A percentile compares a stretch with the other conserved stretches of the same genome.
These are phyloP conservation scores for Fusarium xyrophilum DNA, from an alignment of 2,329 filamentous ascomycete species.

Conservation along the genomic window DNA sequence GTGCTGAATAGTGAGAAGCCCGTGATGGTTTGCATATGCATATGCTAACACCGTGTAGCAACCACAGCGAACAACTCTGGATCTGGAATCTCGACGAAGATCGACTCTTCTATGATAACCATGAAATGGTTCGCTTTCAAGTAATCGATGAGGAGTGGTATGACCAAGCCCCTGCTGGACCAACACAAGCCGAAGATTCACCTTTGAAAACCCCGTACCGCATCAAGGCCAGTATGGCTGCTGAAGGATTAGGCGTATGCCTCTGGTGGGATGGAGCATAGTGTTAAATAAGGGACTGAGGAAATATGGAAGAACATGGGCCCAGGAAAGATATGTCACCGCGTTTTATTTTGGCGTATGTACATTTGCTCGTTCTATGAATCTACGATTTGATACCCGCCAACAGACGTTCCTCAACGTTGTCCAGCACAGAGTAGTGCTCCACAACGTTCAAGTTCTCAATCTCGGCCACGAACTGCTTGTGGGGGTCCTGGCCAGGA, in stretches of 20 bases:
- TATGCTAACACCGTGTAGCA: conserved; percentile 53
- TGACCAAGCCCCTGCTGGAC: conserved; percentile 79
- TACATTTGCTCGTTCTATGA: conserved; percentile 41
- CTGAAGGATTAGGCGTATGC: conserved; percentile 66
- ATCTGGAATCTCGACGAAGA: conserved; percentile 80
- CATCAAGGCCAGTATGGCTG: conserved; percentile 70
- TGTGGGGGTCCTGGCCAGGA: conserved; percentile 92
- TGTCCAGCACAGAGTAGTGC: conserved; percentile 89
- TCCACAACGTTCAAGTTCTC: conserved; percentile 96
- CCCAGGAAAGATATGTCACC: conserved; percentile 29
- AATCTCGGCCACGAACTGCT: conserved; percentile 89
- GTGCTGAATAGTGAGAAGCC: conserved; percentile 71
- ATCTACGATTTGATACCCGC: conserved; percentile 55
- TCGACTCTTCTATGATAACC: conserved; percentile 84
- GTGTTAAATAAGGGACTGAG: conserved; percentile 20
- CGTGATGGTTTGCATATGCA: not conserved
- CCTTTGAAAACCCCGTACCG: conserved; percentile 74
- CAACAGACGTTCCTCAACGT: conserved; percentile 84
- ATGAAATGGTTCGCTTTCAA: conserved; percentile 86
- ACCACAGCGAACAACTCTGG: conserved; percentile 80
- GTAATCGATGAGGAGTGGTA: conserved; percentile 90
- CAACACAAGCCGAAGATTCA: conserved; percentile 66
- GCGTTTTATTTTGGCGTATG: conserved; percentile 36
- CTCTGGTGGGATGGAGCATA: conserved; percentile 65
- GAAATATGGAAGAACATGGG: not conserved